phyloP scores from a whole-genome alignment of 73 alveolate species.

The Stentor roeselii region DNA sequence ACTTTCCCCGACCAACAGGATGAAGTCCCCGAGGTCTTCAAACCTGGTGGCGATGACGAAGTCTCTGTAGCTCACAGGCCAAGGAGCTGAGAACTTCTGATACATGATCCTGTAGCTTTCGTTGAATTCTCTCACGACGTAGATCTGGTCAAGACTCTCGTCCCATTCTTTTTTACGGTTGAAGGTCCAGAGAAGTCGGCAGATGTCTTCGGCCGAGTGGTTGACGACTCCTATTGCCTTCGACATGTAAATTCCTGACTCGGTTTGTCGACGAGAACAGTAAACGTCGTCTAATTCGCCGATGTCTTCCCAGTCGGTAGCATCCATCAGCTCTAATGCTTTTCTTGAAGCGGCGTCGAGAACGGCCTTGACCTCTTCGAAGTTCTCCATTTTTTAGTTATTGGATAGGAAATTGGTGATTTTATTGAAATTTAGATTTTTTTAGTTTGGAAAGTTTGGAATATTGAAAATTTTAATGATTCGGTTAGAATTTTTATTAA shows the following conservation, averaged over 20 bases:
- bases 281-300: neutral
- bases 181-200: neutral
- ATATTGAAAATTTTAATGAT: too few species aligned
- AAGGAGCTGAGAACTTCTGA: conserved; percentile 3
- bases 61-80: conserved; percentile 22
- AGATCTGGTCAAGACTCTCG: neutral
- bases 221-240: conserved; percentile 1
- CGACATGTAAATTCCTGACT: neutral
- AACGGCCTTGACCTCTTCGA: neutral
- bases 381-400: neutral
- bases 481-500: too few species aligned
- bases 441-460: too few species aligned
- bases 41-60: conserved; percentile 5
- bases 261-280: neutral
- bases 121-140: neutral
- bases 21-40: neutral
- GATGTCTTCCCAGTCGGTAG: conserved; percentile 11
- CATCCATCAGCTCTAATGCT: neutral
- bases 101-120: neutral
- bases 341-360: neutral
- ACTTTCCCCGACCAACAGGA: neutral
- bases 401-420: too few species aligned
- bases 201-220: neutral
- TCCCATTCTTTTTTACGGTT: conserved; percentile 10
- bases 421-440: too few species aligned